Base-by-base conservation (phyloP, 257 asterid species). In the Lycium ferocissimum region DNA sequence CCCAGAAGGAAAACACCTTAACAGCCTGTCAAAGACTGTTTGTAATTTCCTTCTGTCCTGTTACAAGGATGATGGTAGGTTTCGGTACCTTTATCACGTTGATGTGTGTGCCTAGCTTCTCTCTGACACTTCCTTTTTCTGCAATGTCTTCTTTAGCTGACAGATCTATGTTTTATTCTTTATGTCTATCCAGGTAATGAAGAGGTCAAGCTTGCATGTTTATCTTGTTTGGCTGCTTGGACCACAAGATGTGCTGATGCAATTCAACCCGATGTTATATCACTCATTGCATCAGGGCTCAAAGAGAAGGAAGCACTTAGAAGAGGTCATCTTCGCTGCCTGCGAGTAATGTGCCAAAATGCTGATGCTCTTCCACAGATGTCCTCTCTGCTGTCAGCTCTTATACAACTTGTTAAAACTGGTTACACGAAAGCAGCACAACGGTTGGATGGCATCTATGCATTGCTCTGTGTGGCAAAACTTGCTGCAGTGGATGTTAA, bases 11-110 rank as follows among this genome's bases (percentile, higher is more conserved):
- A 97, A 91, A 93, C 92, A 92, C 87, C 89, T 94, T 86, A 92
- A 87, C 88, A 92, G 90, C 91, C 85, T 97, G 93, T 91, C 97
- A 76, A 93, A 91, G 82, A 87, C 91, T 81, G 89, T 97, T 81
- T 95, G 98, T 86, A 83, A 93, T 85, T 94, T 91, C 89, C 93
- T 97, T 85, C 83, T 90, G 87, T 91, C 97, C 72, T 93, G 89
- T 87, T 97, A 94, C 94, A 95, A 91, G 92, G 98, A 97, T 86
- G 99, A 97, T 79, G 99, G 99, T 94, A 91, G 80, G 92, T 88
- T 70, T 87, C 62, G 81, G 72, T 86, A 80, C 85, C 80, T 45
- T 84, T 76, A 83, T 81, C 56, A 72, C 75, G 53, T 53, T 86
- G 79, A 54, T 80, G 78, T 67, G 79, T 83, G 81, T 83, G 73